Evolutionary conservation across 331 rosid species (phyloP), one percentile per base, ranked within the genome.

Genomic region (Arachis monticola): DNA sequence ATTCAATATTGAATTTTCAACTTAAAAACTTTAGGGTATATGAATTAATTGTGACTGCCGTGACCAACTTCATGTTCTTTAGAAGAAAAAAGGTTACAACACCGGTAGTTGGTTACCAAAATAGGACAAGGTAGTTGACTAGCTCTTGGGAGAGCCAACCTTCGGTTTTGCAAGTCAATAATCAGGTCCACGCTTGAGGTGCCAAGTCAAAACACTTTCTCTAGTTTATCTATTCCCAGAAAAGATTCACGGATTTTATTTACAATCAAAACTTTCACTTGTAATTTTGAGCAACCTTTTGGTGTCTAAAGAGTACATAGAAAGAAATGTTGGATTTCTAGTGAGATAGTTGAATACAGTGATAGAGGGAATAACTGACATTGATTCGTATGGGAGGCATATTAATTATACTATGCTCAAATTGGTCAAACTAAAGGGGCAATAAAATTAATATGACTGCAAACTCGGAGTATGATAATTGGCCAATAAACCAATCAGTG

Each of bases 91-190:
- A 35, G 3, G 27, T 56, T 11, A 7, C 64, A 63, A 7, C 22
- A 62, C 50, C 32, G 27, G 75, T 63, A 62, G 85, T 77, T 73
- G 87, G 82, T 84, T 2, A 68, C 85, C 80, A 50, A 73, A 58
- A 55, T 42, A 64, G n/a, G 32, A 64, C 68, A 31, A 62, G 62
- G 82, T 56, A 48, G 84, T 73, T 72, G 77, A 74, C 77, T 48
- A 74, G 80, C 73, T 64, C 64, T 64, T 56, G 58, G 31, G 72
- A 72, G 27, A 72, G 53, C 61, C 63, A 67, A 56, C 46, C 45
- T 67, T 71, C 7, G 11, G 58, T 40, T 35, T 59, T 65, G 17
- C 10, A 60, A 47, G 64, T 78, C 65, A 63, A 72, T 41, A 52
- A 60, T 51, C 14, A 57, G 69, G 60, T 77, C 73, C 61, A 11